These are phyloP conservation scores for Sclerotinia borealis DNA, from an alignment of 2,329 filamentous ascomycete species.

Conservation along the genomic window DNA sequence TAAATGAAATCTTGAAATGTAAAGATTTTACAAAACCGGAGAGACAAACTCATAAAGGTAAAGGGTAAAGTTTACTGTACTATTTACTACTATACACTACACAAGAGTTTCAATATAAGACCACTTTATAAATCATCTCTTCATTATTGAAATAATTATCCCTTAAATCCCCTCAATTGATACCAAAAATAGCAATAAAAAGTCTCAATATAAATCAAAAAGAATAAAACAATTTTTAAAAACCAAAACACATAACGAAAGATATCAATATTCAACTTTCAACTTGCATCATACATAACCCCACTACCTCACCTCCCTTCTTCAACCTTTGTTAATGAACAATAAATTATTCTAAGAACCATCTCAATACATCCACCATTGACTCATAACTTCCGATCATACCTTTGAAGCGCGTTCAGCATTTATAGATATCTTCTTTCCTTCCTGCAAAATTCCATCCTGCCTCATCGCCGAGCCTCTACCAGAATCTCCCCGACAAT, in stretches of 20 bases:
- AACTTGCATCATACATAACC: slow-evolving; percentile 6
- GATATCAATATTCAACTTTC: neutral
- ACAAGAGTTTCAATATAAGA: no score
- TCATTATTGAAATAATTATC: neutral
- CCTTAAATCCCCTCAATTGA: neutral
- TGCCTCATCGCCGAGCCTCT: slow-evolving; percentile 16
- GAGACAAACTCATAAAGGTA: no score
- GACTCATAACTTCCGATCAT: slow-evolving; percentile 22
- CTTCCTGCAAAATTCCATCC: slow-evolving; percentile 16
- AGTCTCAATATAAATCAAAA: neutral
- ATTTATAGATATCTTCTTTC: slow-evolving; percentile 20
- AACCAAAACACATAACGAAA: slow-evolving; percentile 1
- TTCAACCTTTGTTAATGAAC: slow-evolving; percentile 25
- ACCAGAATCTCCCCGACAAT: slow-evolving; percentile 20
- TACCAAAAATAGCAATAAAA: neutral
- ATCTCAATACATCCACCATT: slow-evolving; percentile 20
- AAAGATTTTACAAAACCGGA: no score
- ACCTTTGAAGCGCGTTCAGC: slow-evolving; percentile 7
- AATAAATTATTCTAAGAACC: slow-evolving; percentile 23
- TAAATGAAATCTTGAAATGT: no score
- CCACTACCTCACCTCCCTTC: slow-evolving; percentile 14
- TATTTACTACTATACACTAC: no score
- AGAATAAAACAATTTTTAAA: neutral
- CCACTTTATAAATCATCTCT: neutral
- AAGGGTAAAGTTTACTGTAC: no score